Evolutionary conservation across 495 filamentous ascomycete species (phyloP).

Genomic region (Penicillium paradoxum): DNA sequence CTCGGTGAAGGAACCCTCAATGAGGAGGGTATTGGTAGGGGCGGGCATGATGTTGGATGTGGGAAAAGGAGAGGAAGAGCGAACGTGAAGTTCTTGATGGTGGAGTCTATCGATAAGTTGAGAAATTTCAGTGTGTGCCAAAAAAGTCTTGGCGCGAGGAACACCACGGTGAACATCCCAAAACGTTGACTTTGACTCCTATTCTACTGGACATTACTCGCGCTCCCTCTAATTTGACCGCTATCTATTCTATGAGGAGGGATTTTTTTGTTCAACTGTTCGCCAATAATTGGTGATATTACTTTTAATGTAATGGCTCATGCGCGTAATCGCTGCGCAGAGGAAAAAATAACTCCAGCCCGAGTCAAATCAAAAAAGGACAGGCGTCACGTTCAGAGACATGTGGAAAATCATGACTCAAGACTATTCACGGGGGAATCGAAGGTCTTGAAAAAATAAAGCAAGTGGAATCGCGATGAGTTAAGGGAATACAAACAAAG

Average conservation of each 20-base stretch:
- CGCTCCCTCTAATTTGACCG: too few species aligned
- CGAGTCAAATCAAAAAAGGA: conserved; percentile 15
- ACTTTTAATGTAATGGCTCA: conserved; percentile 12
- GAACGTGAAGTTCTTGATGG: conserved; percentile 33
- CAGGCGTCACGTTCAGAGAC: conserved; percentile 18
- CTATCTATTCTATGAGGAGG: too few species aligned
- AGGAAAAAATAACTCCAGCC: conserved; percentile 10
- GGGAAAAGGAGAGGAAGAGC: conserved; percentile 23
- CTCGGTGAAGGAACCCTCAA: conserved; percentile 87
- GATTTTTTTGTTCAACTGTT: background rate
- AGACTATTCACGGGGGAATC: conserved; percentile 22
- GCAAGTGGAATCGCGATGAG: conserved; percentile 2
- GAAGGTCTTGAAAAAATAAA: conserved; percentile 7
- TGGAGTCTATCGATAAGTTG: conserved; percentile 43
- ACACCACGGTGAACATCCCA: conserved; percentile 13
- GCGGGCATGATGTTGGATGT: conserved; percentile 43
- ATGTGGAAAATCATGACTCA: conserved; percentile 11
- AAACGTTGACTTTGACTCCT: background rate
- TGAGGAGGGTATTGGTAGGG: conserved; percentile 63
- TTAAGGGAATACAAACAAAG: conserved; percentile 3
- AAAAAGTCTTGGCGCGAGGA: conserved; percentile 42
- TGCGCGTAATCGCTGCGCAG: conserved; percentile 1
- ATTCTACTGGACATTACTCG: background rate
- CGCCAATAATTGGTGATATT: background rate
- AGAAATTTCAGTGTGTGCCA: conserved; percentile 47